Evolutionary conservation across 73 alveolate species (phyloP), one percentile per base, ranked within the genome.

Genomic region (Symbiodinium pilosum): DNA sequence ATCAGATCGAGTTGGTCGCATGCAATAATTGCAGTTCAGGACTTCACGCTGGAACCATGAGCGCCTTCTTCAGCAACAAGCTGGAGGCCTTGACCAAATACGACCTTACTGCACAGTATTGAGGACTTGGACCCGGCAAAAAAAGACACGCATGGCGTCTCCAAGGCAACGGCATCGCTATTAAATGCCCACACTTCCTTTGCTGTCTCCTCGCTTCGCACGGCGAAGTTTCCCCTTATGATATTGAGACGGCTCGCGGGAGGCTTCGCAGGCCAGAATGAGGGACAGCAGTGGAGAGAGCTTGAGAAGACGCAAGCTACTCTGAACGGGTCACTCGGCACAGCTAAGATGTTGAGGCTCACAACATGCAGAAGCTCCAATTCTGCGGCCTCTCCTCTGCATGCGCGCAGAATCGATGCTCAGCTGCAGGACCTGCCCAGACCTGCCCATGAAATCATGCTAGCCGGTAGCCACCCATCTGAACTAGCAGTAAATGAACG

Each of bases 51-150:
- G n/a, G n/a, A 26, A 24, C 28, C 68, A 40, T n/a, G 43, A 38
- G 32, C 18, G 42, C 86, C 95, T 59, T 68, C 98, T 43, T 92
- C 98, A 56, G 39, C 81, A 34, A 92, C 36, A 51, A 92, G 56
- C 56, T 92, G 98, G 9, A 92, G 47, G 21, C 98, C 98, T 32
- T 92, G 98, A 6, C 98, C 98, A 43, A 69, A 92, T 11, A 71
- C 89, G 52, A 88, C 94, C 94, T 86, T 41, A 30, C 32, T n/a
- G n/a, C n/a, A n/a, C n/a, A n/a, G n/a, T n/a, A n/a, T n/a, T n/a
- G n/a, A n/a, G n/a, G 32, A 54, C 73, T 54, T 8, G 28, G 34
- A 54, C 73, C 26, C 73, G 26, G 32, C 73, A 24, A 5, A 47
- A 54, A 54, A 54, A 54, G 7, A 54, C 28, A 0, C 12, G 26